These are phyloP conservation scores for Globisporangium splendens DNA, from an alignment of 352 stramenopile species.

Conservation along the genomic window DNA sequence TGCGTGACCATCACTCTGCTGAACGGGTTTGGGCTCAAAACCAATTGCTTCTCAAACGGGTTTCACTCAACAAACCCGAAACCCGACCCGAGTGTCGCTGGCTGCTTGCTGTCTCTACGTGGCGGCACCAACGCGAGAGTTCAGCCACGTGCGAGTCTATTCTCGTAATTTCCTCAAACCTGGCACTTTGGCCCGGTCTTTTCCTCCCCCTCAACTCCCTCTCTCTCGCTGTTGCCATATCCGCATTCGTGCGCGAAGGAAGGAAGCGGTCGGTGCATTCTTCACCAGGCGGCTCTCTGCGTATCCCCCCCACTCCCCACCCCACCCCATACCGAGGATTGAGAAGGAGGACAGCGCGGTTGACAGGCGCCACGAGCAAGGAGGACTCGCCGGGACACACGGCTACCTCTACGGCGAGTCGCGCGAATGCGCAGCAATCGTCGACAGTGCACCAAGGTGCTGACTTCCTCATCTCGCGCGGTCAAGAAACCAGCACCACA, in stretches of 20 bases:
- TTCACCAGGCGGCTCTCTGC: neutral
- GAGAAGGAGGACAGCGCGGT: conserved; percentile 76
- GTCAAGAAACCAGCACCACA: conserved; percentile 95
- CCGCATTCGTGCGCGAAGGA: no score
- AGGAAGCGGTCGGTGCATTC: neutral
- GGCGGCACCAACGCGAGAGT: neutral
- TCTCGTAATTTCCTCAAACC: no score
- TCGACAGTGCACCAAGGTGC: conserved; percentile 88
- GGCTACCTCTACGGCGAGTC: conserved; percentile 97
- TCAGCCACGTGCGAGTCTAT: neutral
- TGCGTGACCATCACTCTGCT: no score
- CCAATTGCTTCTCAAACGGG: no score
- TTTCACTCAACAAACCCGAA: no score
- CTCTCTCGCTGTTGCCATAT: no score
- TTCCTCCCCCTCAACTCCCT: no score
- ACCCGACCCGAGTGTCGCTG: no score
- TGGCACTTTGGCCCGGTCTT: no score
- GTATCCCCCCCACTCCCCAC: neutral
- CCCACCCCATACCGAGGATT: conserved; percentile 7
- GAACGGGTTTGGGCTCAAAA: no score
- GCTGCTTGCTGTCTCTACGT: neutral
- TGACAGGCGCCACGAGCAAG: conserved; percentile 92
- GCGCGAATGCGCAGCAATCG: conserved; percentile 89
- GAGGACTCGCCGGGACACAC: conserved; percentile 92
- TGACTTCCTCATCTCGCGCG: conserved; percentile 89